Base-by-base conservation (phyloP, 1,284 basidiomycete genomes). In the Neonothopanus nambi region DNA sequence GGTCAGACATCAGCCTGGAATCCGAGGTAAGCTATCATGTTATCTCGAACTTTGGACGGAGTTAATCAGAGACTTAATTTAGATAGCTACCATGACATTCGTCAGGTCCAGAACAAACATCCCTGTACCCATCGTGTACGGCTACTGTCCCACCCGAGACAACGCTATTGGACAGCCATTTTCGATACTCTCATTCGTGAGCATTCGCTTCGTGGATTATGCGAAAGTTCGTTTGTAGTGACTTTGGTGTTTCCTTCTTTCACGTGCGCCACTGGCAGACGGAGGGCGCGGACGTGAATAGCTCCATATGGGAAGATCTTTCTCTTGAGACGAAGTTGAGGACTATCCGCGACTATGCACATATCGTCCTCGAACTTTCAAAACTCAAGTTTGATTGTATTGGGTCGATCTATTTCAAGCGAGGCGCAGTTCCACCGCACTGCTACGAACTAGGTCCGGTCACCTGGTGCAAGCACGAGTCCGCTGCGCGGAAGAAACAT, bases 51-150 rank as follows among this genome's bases (percentile, higher is more conserved):
- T 24, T 45, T 35, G n/a, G 21, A 37, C 2, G 23, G 38, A 48
- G 18, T 46, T n/a, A 47, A 35, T 30, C 11, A 24, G 46, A 21
- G 21, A 38, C 12, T 9, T 43, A 26, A 21, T 45, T 23, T 43
- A 63, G 62, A 57, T 63, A 46, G 62, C 62, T 20, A 63, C 62
- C 0, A 61, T 63, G 62, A 59, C 60, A 28, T 63, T 61, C 41
- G 57, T 63, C 20, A 55, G 51, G 24, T 56, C 47, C 52, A 62
- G 37, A 41, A 58, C 61, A 11, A 24, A 44, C 17, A 53, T 63
- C 24, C 61, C 62, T 20, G 59, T 63, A 4, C 61, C 62, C 12
- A 56, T 50, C 9, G 62, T 63, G 8, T 63, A 62, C 48, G 62
- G 61, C 11, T 63, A 60, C 21, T 62, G 61, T 51, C 59, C 61